These are phyloP conservation scores for Pyricularia sp. DNA, from an alignment of 2,329 filamentous ascomycete genomes.

Conservation along the genomic window DNA sequence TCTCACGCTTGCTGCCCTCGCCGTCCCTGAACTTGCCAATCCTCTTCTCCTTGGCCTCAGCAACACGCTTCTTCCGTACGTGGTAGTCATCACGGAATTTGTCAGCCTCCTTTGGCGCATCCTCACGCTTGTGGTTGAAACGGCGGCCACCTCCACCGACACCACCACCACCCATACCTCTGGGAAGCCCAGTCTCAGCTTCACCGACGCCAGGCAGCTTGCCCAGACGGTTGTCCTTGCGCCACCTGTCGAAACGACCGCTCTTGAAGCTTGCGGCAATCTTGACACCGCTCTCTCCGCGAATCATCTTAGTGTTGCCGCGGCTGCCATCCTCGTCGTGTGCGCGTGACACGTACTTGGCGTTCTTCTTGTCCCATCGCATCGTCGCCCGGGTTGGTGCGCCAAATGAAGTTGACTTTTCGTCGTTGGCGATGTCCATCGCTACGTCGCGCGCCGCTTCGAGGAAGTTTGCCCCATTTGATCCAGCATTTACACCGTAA, in stretches of 20 bases:
- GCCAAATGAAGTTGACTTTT: conserved; percentile 65
- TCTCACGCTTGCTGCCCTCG: conserved; percentile 58
- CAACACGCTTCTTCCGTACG: conserved; percentile 77
- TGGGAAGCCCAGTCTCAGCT: conserved; percentile 37
- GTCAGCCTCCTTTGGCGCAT: conserved; percentile 86
- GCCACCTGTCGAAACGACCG: conserved; percentile 89
- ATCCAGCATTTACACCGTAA: conserved; percentile 83
- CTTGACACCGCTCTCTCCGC: conserved; percentile 86
- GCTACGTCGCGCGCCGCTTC: conserved; percentile 74
- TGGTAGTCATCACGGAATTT: conserved; percentile 85
- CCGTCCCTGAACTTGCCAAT: conserved; percentile 62
- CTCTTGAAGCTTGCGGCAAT: conserved; percentile 89
- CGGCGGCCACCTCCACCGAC: conserved; percentile 31
- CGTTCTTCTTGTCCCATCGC: conserved; percentile 94
- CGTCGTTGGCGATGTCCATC: conserved; percentile 90
- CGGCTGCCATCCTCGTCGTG: conserved; percentile 92
- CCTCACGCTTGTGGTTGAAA: conserved; percentile 78
- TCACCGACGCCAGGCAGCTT: conserved; percentile 75
- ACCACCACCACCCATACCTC: conserved; percentile 13
- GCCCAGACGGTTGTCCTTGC: conserved; percentile 68
- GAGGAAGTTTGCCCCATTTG: conserved; percentile 64
- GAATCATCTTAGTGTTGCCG: conserved; percentile 53
- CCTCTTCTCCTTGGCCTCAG: conserved; percentile 75
- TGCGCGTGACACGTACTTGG: conserved; percentile 81
- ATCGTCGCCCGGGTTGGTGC: conserved; percentile 55